Evolutionary conservation across 345 rosid species (phyloP), one percentile per base, ranked within the genome.

Genomic region (Populus euphratica): DNA sequence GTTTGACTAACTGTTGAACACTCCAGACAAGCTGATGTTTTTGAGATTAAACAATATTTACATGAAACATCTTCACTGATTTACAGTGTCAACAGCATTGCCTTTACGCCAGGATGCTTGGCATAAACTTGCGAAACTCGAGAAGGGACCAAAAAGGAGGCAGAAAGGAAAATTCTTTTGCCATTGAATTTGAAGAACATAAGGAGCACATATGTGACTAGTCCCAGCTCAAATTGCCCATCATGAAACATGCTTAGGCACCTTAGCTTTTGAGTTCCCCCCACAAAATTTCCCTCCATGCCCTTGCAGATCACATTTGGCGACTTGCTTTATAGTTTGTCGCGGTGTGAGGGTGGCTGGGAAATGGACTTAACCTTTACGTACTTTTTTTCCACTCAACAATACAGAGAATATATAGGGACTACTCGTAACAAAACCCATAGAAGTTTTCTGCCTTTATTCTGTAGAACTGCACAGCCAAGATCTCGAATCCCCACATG

Each of bases 381-480:
- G 50, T 70, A 43, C 8, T 52, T 18, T 62, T 71, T 74, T 23
- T 68, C 38, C 31, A 65, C 73, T 64, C 47, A 10, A 47, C 79
- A 70, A 47, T 31, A 35, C 11, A 61, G 23, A 75, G 64, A 72
- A 49, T 59, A 73, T 74, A 70, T 27, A 47, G 39, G 77, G n/a
- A 33, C 56, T 23, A 20, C 49, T 61, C 47, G 65, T 69, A 73
- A 65, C 67, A 71, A 59, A 63, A 29, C 76, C 71, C 35, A 76
- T 52, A 73, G 18, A 74, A 68, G 65, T 63, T 76, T 36, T 68
- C 52, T 39, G 44, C 49, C 43, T 35, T 70, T 83, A 73, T 76
- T 39, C 82, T 78, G 67, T 69, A 35, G 47, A 36, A 74, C 81
- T 87, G 86, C 82, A 83, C 90, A 85, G 82, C 59, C 81, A 83